These are phyloP conservation scores for Candida cerambycidarum DNA, from an alignment of 805 yeast genomes.

Conservation along the genomic window DNA sequence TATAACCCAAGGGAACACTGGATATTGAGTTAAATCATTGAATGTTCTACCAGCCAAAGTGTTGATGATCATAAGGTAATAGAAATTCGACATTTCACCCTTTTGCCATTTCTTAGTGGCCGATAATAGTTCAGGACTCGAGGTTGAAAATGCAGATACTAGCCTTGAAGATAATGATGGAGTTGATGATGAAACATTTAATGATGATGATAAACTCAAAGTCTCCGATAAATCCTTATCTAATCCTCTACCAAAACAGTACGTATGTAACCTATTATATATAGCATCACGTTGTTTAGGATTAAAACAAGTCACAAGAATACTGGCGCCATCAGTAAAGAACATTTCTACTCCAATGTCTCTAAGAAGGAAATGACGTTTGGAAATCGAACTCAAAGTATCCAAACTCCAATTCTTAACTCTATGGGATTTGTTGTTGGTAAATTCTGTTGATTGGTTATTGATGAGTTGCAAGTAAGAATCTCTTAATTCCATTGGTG, in stretches of 20 bases:
- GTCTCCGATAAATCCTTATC: conserved; percentile 59
- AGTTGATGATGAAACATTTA: conserved; percentile 24
- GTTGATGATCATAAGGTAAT: conserved; percentile 74
- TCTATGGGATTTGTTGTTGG: conserved; percentile 37
- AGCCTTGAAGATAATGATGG: conserved; percentile 25
- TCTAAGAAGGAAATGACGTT: conserved; percentile 71
- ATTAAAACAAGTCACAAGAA: conserved; percentile 63
- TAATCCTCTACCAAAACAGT: conserved; percentile 48
- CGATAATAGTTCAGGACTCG: conserved; percentile 28
- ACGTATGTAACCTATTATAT: conserved; percentile 47
- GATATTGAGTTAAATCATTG: conserved; percentile 87
- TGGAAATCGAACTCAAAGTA: conserved; percentile 62
- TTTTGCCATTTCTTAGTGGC: conserved; percentile 71
- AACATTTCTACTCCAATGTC: conserved; percentile 82
- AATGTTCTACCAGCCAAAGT: conserved; percentile 87
- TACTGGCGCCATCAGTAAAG: conserved; percentile 70
- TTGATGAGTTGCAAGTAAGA: conserved; percentile 65
- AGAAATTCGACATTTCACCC: conserved; percentile 82
- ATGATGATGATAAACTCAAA: conserved; percentile 46
- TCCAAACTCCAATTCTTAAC: conserved; percentile 61
- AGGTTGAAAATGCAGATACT: conserved; percentile 38
- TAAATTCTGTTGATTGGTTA: conserved; percentile 39
- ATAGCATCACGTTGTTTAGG: conserved; percentile 56
- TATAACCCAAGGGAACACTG: conserved; percentile 89
- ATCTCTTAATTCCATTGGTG: conserved; percentile 61